phyloP scores from a whole-genome alignment of 2,329 filamentous ascomycete genomes.

The Talaromyces amestolkiae region DNA sequence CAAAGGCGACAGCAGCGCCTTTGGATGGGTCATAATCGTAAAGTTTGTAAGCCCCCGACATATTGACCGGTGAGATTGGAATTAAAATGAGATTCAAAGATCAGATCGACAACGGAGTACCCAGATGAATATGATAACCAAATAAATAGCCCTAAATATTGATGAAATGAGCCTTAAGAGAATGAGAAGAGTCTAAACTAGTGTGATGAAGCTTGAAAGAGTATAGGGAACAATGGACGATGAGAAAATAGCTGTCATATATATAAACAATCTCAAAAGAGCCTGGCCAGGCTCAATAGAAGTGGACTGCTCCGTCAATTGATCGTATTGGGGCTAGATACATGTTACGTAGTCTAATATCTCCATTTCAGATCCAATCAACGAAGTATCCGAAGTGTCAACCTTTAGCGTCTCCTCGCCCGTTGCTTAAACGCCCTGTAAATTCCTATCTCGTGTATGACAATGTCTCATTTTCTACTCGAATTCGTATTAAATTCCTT shows the following conservation, averaged over 20 bases:
- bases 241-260: conserved; percentile 1
- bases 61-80: conserved; percentile 18
- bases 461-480: background rate
- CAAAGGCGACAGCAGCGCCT: conserved; percentile 47
- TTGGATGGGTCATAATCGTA: conserved; percentile 48
- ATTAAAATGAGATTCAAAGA: background rate
- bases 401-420: background rate
- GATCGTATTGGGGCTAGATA: background rate
- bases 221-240: too few relatives aligned
- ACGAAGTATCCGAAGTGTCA: background rate
- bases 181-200: background rate
- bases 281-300: background rate
- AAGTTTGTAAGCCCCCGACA: conserved; percentile 17
- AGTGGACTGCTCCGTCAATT: background rate
- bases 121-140: background rate
- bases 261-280: background rate
- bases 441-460: background rate
- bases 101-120: background rate
- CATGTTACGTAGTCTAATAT: background rate
- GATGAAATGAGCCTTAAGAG: background rate
- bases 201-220: background rate
- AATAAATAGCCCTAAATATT: background rate
- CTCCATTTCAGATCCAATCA: background rate
- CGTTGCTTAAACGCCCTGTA: background rate
- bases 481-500: background rate